Evolutionary conservation across 2,329 filamentous ascomycete species (phyloP).

Genomic region (Curvularia sp.): DNA sequence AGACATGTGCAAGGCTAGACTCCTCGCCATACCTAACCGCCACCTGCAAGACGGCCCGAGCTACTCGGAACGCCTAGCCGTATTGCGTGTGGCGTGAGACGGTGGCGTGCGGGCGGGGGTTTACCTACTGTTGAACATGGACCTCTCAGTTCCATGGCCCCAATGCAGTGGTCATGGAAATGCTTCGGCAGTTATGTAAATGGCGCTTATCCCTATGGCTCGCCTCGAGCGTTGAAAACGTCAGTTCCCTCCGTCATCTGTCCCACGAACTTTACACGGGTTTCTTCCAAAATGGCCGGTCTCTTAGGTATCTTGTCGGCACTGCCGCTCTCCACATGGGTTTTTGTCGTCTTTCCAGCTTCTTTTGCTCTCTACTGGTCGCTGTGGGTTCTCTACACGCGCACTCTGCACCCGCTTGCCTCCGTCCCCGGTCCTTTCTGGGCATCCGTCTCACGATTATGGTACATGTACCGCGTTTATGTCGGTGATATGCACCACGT

Average conservation of each 20-base stretch:
- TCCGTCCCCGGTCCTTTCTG: conserved; percentile 28
- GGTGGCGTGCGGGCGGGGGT: background rate
- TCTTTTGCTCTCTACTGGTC: conserved; percentile 14
- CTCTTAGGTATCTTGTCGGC: conserved; percentile 3
- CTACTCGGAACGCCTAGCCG: background rate
- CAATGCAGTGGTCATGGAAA: background rate
- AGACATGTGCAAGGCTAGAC: background rate
- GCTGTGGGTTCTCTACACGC: conserved; percentile 21
- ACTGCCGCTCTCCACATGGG: conserved; percentile 17
- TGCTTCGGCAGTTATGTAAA: background rate
- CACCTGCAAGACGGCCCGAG: background rate
- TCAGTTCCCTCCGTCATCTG: background rate
- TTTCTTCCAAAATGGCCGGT: conserved; percentile 2
- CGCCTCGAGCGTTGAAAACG: background rate
- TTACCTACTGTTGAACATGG: background rate
- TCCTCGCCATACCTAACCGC: background rate
- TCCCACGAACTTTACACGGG: background rate
- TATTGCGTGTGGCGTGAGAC: background rate
- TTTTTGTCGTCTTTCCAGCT: conserved; percentile 11
- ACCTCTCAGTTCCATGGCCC: too few species aligned
- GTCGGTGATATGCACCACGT: conserved; percentile 10
- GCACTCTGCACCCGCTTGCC: conserved; percentile 27
- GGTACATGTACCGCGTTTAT: conserved; percentile 20
- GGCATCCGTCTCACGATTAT: conserved; percentile 29
- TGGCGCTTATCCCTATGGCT: background rate